phyloP scores from a whole-genome alignment of 345 rosid species.

The Eucalyptus curtisii region DNA sequence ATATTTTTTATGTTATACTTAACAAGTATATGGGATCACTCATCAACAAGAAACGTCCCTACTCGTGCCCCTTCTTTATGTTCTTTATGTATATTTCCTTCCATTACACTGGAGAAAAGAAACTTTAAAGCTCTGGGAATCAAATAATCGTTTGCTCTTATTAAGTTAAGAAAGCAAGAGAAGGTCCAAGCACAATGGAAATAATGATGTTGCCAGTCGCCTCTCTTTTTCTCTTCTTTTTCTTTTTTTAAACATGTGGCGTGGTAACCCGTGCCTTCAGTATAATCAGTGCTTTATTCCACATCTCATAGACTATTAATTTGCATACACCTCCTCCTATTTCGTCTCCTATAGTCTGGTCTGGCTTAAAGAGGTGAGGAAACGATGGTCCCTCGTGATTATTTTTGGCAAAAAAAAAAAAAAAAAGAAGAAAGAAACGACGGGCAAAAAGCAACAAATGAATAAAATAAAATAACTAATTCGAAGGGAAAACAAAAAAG shows the following conservation, averaged over 20 bases:
- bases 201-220: background rate
- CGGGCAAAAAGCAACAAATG: background rate
- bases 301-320: background rate
- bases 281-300: background rate
- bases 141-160: background rate
- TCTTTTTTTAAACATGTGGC: background rate
- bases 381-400: background rate
- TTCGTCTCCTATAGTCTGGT: background rate
- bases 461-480: background rate
- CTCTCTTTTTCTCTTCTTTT: background rate
- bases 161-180: background rate
- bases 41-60: background rate
- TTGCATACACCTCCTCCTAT: background rate
- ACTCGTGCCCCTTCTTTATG: background rate
- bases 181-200: background rate
- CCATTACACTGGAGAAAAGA: background rate
- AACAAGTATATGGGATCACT: background rate
- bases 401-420: background rate
- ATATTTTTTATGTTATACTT: background rate
- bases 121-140: background rate
- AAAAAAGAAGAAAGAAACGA: background rate
- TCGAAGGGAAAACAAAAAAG: background rate
- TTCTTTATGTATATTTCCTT: background rate
- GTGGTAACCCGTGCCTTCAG: background rate
- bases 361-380: background rate